Conservation (phyloP, 1,139 yeast species). For the Yamadazyma dendronema region DNA sequence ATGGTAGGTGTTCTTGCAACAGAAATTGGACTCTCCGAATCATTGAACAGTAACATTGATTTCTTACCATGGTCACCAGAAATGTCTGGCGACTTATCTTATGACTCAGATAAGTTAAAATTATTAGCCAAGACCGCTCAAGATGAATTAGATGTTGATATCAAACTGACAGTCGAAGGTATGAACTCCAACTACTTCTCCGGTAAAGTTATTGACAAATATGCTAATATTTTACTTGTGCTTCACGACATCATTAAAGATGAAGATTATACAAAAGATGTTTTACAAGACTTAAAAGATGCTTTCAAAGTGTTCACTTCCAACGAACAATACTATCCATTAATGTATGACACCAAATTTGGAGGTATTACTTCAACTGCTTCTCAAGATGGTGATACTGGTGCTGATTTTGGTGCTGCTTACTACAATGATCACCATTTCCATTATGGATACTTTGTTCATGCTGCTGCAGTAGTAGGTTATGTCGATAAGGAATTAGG, state of each 20-base stretch:
- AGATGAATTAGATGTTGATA: conserved; percentile 57
- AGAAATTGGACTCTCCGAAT: conserved; percentile 48
- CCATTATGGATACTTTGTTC: conserved; percentile 77
- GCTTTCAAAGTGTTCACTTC: conserved; percentile 51
- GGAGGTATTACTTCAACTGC: conserved; percentile 71
- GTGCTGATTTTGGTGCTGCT: conserved; percentile 55
- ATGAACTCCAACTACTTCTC: conserved; percentile 59
- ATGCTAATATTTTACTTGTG: conserved; percentile 67
- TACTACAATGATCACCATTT: conserved; percentile 80
- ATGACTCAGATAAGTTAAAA: conserved; percentile 50
- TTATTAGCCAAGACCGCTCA: conserved; percentile 56
- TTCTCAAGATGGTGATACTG: conserved; percentile 45
- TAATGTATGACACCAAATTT: conserved; percentile 66
- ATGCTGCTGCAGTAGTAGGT: conserved; percentile 76
- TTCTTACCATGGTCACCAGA: conserved; percentile 60
- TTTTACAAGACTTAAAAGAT: conserved; percentile 48
- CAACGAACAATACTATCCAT: conserved; percentile 56
- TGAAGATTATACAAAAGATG: conserved; percentile 44
- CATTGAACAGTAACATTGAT: conserved; percentile 46
- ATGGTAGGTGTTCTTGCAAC: conserved; percentile 61
- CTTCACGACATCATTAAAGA: conserved; percentile 60
- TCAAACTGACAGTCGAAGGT: conserved; percentile 46
- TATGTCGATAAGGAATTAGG: conserved; percentile 57
- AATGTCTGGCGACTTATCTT: conserved; percentile 32
- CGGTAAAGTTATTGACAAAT: conserved; percentile 75